Base-by-base conservation (phyloP, 2,329 filamentous ascomycete genomes). In the Metarhizium robertsii region DNA sequence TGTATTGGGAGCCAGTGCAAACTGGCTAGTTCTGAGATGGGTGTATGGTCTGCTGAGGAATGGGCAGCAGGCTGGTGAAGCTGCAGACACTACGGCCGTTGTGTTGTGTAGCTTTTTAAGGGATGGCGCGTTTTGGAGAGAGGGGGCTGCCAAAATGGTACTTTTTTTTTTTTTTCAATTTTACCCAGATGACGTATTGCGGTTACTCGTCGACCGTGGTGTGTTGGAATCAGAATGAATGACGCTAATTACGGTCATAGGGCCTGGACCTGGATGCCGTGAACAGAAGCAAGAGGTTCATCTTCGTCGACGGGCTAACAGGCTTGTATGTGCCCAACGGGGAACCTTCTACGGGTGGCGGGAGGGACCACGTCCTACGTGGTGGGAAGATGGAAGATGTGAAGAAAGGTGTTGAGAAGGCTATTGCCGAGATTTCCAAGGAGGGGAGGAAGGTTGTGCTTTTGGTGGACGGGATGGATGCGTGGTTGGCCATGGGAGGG, bases 91-190 rank as follows among this genome's bases (percentile, higher is more conserved):
- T 60, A 56, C 43, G 42, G 78, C 75, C 52, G 79, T 96, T 1
- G 76, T 96, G 3, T 75, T 96, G 3, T 84, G 94, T 56, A 95
- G 88, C 73, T 96, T 94, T 71, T 73, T 95, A 71, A 80, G 89
- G 58, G 87, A 92, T 63, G 81, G 79, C 60, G 74, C 80, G 1
- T 95, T 95, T 66, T 96, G 91, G 90, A 84, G 76, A 59, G 81
- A 85, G 3, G 86, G 88, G 52, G 79, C 79, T 2, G 79, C 82
- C 53, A 85, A 85, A 69, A 70, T 90, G 65, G 87, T 89, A 54
- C 58, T 63, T 61, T 46, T 5, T 25, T 25, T 25, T 25, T 45
- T 1, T 20, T 36, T 50, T 48, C 50, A 30, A 6, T 13, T 38
- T 53, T 14, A 30, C 43, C 36, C 52, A 11, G 36, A 18, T n/a